Conservation (phyloP, 192 early-diverging fungal species). For the Linnemannia schmuckeri region DNA sequence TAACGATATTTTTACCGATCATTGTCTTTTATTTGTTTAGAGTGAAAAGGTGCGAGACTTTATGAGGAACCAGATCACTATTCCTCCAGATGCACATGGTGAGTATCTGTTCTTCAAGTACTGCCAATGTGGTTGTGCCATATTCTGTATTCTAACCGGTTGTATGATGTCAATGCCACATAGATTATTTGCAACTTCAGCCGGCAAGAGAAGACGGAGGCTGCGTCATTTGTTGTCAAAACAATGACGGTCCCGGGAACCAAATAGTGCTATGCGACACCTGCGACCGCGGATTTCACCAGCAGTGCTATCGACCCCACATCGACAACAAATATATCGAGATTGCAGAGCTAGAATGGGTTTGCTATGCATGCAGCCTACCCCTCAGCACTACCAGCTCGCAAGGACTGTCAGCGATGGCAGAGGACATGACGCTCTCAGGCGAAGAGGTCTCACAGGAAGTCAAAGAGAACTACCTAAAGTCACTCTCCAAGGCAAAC, state of each 20-base stretch:
- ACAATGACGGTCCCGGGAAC: constrained; percentile 19
- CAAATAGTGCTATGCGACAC: constrained; percentile 54
- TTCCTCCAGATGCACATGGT: constrained; percentile 23
- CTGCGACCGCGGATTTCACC: constrained; percentile 56
- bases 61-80: background rate
- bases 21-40: background rate
- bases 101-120: background rate
- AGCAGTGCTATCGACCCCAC: constrained; percentile 47
- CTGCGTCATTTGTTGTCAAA: constrained; percentile 26
- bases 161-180: background rate
- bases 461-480: constrained; percentile 32
- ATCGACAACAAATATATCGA: constrained; percentile 49
- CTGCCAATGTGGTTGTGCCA: background rate
- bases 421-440: constrained; percentile 50
- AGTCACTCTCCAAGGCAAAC: constrained; percentile 24
- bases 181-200: constrained; percentile 11
- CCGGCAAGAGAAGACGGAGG: constrained; percentile 34
- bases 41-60: background rate
- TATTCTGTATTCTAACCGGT: background rate
- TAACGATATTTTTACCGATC: no score
- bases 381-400: constrained; percentile 22
- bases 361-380: constrained; percentile 27
- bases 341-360: constrained; percentile 40
- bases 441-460: constrained; percentile 28
- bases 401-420: constrained; percentile 21